These are phyloP conservation scores for Penicillium italicum DNA, from an alignment of 2,329 filamentous ascomycete species.

Conservation along the genomic window DNA sequence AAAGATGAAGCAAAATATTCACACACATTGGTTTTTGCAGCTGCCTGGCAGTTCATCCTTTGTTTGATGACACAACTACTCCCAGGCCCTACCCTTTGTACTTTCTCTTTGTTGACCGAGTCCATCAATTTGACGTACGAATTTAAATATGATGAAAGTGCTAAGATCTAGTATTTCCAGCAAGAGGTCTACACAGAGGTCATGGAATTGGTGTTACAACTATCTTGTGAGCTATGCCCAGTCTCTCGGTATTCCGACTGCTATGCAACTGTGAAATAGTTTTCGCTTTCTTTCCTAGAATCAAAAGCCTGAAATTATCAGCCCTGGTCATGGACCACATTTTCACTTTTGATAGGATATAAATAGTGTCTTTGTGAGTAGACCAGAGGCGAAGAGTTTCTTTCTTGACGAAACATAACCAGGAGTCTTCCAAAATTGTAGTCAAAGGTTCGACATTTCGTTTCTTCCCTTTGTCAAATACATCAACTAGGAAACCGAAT, in stretches of 20 bases:
- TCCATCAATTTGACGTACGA: not conserved
- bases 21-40: too few species aligned
- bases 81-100: not conserved
- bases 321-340: not conserved
- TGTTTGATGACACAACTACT: not conserved
- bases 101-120: not conserved
- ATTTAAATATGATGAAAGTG: too few species aligned
- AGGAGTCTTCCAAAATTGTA: not conserved
- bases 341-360: not conserved
- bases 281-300: too few species aligned
- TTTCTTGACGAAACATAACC: not conserved
- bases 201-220: not conserved
- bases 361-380: not conserved
- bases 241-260: not conserved
- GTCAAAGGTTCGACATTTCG: not conserved
- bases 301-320: not conserved
- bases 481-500: not conserved
- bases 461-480: not conserved
- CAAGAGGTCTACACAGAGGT: too few species aligned
- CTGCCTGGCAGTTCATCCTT: not conserved
- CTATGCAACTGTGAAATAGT: not conserved
- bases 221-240: not conserved
- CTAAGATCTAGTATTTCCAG: too few species aligned
- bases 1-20: not conserved
- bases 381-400: not conserved